A percentile compares a stretch with the other conserved stretches of the same genome.
Evolutionary conservation across 768 basidiomycete genomes (phyloP).

Genomic region (Boletus coccyginus): DNA sequence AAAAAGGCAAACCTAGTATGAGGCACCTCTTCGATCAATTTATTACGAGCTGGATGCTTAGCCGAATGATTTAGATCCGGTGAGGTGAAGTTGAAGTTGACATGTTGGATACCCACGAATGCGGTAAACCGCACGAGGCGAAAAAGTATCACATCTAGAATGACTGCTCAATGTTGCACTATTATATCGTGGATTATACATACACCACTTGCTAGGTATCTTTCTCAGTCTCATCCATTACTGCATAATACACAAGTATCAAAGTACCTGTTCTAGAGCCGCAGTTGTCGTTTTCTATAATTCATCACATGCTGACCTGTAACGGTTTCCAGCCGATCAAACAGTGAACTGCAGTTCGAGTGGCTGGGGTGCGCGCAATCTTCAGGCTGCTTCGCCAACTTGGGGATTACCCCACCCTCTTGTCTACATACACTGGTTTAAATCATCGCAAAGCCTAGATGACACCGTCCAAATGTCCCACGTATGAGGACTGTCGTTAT

Average conservation of each 20-base stretch:
- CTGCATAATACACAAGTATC: conserved; percentile 21
- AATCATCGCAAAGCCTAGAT: too few relatives aligned
- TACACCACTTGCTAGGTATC: conserved; percentile 22
- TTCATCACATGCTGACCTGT: neutral
- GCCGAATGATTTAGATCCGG: neutral
- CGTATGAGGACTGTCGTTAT: too few relatives aligned
- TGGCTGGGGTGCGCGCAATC: too few relatives aligned
- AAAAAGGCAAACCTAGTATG: conserved; percentile 49
- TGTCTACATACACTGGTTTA: too few relatives aligned
- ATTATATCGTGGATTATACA: conserved; percentile 19
- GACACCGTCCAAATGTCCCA: too few relatives aligned
- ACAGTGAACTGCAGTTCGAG: too few relatives aligned
- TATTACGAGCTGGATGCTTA: neutral
- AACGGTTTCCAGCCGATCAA: neutral
- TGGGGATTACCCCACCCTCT: too few relatives aligned
- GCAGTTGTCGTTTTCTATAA: neutral
- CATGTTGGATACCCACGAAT: neutral
- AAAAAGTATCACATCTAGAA: neutral
- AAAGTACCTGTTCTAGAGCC: conserved; percentile 5
- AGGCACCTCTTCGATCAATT: neutral
- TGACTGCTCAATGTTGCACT: neutral
- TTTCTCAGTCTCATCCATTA: conserved; percentile 5
- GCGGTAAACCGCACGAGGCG: neutral
- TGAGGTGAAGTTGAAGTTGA: neutral
- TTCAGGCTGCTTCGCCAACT: too few relatives aligned